These are phyloP conservation scores for Lepidium campestre DNA, from an alignment of 441 rosid species.

Conservation along the genomic window DNA sequence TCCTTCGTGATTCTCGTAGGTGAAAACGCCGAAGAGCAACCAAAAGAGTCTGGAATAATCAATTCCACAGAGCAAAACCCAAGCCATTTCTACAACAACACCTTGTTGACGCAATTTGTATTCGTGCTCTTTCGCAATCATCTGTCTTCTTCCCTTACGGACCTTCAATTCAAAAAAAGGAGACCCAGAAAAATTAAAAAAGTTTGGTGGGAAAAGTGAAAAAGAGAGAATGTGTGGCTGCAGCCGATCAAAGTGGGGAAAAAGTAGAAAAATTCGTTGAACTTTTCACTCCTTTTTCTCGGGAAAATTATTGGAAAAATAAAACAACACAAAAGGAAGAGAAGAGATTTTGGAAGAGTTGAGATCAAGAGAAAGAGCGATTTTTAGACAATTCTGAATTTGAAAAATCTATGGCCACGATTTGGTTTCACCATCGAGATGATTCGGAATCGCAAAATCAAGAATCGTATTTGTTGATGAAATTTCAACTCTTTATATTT, in stretches of 20 bases:
- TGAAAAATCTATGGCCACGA: constrained; percentile 63
- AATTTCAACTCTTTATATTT: not conserved
- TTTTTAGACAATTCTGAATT: constrained; percentile 40
- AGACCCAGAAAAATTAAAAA: not conserved
- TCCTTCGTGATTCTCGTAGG: constrained; percentile 83
- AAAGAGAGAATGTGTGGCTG: constrained; percentile 27
- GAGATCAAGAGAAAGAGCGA: not conserved
- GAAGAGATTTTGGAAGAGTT: constrained; percentile 11
- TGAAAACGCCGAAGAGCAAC: constrained; percentile 68
- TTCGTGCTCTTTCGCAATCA: constrained; percentile 54
- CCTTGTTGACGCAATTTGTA: constrained; percentile 25
- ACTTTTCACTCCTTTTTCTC: not conserved
- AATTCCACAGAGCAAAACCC: constrained; percentile 54
- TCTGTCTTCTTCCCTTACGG: constrained; percentile 32
- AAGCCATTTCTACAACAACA: constrained; percentile 50
- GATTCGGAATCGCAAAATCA: not conserved
- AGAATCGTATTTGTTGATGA: not conserved
- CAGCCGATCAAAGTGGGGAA: constrained; percentile 20
- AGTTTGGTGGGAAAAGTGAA: constrained; percentile 18
- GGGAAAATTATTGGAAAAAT: not conserved
- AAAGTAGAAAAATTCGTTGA: not conserved
- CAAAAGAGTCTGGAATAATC: constrained; percentile 77
- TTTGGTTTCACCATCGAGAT: constrained; percentile 51
- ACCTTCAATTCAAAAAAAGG: not conserved
- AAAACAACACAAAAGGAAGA: not conserved